Base-by-base conservation (phyloP, 73 alveolate genomes). In the Tetrahymena malaccensis region DNA sequence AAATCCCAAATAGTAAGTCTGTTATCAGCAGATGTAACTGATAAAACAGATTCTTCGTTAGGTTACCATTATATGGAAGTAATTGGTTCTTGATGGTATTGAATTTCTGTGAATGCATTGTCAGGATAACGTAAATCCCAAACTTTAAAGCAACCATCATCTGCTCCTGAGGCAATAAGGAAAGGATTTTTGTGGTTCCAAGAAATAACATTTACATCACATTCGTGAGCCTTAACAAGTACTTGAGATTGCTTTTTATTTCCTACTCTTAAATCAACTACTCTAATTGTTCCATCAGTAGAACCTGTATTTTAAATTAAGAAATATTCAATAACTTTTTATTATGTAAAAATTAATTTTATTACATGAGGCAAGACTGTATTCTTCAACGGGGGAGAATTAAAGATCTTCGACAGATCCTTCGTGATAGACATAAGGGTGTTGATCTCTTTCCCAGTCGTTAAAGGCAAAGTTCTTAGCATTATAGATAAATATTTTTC, bases 101-200 rank as follows among this genome's bases (percentile, higher is more conserved):
- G 94, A n/a, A 97, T 97, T 94, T 97, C 98, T 35, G 98, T 95
- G 33, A 97, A 96, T 16, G 98, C 97, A 22, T 96, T 98, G 57
- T 94, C 96, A 44, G 97, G 96, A 96, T 50, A 97, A 94, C 98
- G 95, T 40, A 97, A 94, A 96, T 97, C 99, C 99, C 99, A 97
- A 33, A 97, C 97, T 96, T 97, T 97, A 95, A 97, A 97, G 38
- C 97, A 96, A 57, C 97, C 97, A 96, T 97, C 99, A 97, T 97
- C 99, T 57, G 98, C 99, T 9, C 99, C 99, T 37, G 98, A 95
- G 12, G 99, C 99, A 34, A 97, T 94, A n/a, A 96, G 89, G 96
- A 96, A 96, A 96, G 96, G 94, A 94, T 97, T 96, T 33, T 96
- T 96, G 56, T 97, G 43, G 94, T 97, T 97, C 99, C 99, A 97